These are phyloP conservation scores for Styphnolobium japonicum DNA, from an alignment of 306 rosid genomes.

Conservation along the genomic window DNA sequence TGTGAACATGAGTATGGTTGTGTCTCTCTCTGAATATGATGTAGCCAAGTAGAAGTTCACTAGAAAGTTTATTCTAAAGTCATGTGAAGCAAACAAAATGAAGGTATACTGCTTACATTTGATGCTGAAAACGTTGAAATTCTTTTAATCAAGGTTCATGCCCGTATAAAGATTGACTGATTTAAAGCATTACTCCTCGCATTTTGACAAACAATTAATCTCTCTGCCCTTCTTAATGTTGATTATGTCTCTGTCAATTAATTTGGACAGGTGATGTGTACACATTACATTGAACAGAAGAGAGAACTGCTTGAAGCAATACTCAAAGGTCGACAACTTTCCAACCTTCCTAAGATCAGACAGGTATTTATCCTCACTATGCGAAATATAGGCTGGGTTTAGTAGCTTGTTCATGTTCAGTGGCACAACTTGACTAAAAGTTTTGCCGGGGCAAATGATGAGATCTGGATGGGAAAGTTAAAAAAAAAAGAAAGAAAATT, in stretches of 20 bases:
- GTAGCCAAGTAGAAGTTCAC: too few species aligned
- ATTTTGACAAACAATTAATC: background rate
- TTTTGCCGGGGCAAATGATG: too few species aligned
- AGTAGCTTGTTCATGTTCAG: background rate
- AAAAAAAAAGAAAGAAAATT: too few species aligned
- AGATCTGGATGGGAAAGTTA: too few species aligned
- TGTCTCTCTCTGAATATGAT: too few species aligned
- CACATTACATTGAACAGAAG: conserved; percentile 42
- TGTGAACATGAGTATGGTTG: too few species aligned
- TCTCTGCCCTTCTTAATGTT: background rate
- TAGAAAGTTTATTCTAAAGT: background rate
- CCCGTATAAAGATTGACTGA: background rate
- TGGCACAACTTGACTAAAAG: too few species aligned
- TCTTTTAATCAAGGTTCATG: background rate
- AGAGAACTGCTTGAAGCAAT: conserved; percentile 47
- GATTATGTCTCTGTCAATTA: background rate
- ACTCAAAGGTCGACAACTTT: conserved; percentile 41
- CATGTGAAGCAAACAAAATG: background rate
- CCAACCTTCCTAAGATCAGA: conserved; percentile 46
- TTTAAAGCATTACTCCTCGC: background rate
- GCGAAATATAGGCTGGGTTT: background rate
- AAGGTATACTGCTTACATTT: background rate
- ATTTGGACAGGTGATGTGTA: conserved; percentile 58
- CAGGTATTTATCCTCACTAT: conserved; percentile 23
- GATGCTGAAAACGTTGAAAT: background rate